A percentile compares a stretch with the other conserved stretches of the same genome.
phyloP scores from a whole-genome alignment of 805 yeast species.

The Jamesozyma spencerorum region DNA sequence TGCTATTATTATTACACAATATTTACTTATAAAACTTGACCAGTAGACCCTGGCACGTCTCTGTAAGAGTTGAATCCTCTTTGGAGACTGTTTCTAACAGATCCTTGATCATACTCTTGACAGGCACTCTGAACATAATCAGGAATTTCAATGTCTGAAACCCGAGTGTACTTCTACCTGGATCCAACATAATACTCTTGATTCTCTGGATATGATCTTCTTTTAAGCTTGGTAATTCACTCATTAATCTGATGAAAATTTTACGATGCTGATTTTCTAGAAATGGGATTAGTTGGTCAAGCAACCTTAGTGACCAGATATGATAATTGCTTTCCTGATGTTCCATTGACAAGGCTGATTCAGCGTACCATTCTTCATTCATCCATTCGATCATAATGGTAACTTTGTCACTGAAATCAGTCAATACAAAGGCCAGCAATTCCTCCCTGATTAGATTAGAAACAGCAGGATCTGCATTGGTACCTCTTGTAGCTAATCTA shows the following conservation, averaged over 20 bases:
- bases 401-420: slow-evolving; percentile 60
- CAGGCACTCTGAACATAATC: slow-evolving; percentile 88
- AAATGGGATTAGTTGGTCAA: slow-evolving; percentile 77
- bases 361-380: slow-evolving; percentile 87
- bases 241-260: slow-evolving; percentile 67
- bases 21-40: slow-evolving; percentile 16
- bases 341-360: slow-evolving; percentile 17
- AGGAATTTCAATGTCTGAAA: slow-evolving; percentile 73
- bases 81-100: slow-evolving; percentile 19
- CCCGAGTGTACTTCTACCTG: slow-evolving; percentile 72
- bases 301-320: slow-evolving; percentile 57
- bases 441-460: slow-evolving; percentile 59
- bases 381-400: slow-evolving; percentile 84
- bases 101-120: slow-evolving; percentile 33
- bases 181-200: slow-evolving; percentile 73
- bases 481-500: slow-evolving; percentile 77
- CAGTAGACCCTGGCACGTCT: slow-evolving; percentile 22
- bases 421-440: slow-evolving; percentile 62
- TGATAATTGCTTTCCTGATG: slow-evolving; percentile 36
- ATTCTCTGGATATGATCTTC: slow-evolving; percentile 53
- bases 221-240: slow-evolving; percentile 77
- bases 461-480: slow-evolving; percentile 37
- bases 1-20: background rate
- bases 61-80: slow-evolving; percentile 20
- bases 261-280: slow-evolving; percentile 75